Conservation (phyloP, 192 early-diverging fungal species). For the Haplosporangium gracile region DNA sequence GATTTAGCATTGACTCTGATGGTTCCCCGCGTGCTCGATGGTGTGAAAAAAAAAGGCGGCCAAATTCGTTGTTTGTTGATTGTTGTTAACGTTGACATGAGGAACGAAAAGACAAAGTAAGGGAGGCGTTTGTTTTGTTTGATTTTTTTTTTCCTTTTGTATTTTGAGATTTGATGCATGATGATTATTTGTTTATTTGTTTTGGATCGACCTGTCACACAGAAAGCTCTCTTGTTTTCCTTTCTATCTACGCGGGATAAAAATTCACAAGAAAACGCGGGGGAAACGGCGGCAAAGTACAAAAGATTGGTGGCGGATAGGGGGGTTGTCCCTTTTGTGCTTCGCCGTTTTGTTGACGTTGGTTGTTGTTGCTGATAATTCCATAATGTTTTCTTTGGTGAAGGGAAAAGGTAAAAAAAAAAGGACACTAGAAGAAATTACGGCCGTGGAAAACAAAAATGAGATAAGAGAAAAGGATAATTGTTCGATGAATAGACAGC, state of each 20-base stretch:
- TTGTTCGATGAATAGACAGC: background rate
- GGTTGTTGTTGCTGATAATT: background rate
- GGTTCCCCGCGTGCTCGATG: background rate
- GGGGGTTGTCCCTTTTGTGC: background rate
- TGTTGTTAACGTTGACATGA: background rate
- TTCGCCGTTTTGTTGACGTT: background rate
- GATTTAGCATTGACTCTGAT: background rate
- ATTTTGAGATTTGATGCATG: background rate
- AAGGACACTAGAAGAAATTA: background rate
- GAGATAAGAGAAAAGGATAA: background rate
- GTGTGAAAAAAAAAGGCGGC: background rate
- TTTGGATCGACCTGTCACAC: background rate
- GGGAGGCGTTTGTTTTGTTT: background rate
- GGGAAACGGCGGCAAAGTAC: background rate
- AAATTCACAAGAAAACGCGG: conserved; percentile 3
- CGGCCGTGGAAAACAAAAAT: background rate
- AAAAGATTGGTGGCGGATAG: background rate
- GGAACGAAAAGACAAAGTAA: background rate
- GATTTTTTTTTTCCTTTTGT: background rate
- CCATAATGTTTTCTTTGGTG: too few species aligned
- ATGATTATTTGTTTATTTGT: background rate
- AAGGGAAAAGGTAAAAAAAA: background rate
- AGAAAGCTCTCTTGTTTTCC: background rate
- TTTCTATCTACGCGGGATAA: background rate
- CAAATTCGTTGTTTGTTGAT: background rate